A percentile compares a stretch with the other conserved stretches of the same genome.
phyloP scores from a whole-genome alignment of 768 basidiomycete species.

The Boletus rubescentipes region DNA sequence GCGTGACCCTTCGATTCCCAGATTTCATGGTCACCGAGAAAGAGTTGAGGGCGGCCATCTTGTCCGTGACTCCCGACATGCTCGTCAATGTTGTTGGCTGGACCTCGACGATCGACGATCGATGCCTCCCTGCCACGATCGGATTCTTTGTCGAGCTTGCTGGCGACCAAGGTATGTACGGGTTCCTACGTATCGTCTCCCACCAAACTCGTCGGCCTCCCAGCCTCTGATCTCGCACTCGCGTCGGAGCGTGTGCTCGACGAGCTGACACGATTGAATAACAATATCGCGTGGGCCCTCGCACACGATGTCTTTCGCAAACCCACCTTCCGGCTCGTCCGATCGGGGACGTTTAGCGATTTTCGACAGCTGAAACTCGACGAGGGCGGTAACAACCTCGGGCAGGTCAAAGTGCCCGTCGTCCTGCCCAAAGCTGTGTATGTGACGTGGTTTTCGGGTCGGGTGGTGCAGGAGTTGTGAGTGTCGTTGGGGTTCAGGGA shows the following conservation, averaged over 20 bases:
- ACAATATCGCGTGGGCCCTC: background rate
- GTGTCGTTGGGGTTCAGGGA: too few species aligned
- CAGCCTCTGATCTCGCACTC: background rate
- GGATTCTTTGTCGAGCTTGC: slow-evolving; percentile 13
- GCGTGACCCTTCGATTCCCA: slow-evolving; percentile 5
- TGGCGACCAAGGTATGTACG: background rate
- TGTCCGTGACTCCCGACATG: background rate
- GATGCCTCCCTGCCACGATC: background rate
- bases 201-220: too few species aligned
- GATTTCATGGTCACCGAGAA: slow-evolving; percentile 8
- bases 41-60: slow-evolving; percentile 6
- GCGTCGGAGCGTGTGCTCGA: background rate
- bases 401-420: slow-evolving; percentile 23
- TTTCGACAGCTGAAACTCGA: slow-evolving; percentile 18
- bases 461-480: slow-evolving; percentile 14
- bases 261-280: background rate
- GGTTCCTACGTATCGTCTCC: background rate
- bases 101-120: slow-evolving; percentile 5
- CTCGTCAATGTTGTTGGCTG: slow-evolving; percentile 5
- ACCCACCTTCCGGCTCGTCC: slow-evolving; percentile 21
- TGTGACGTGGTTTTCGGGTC: slow-evolving; percentile 10
- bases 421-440: slow-evolving; percentile 8
- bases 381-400: background rate
- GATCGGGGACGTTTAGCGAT: slow-evolving; percentile 16
- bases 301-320: background rate